phyloP scores from a whole-genome alignment of 2,329 filamentous ascomycete species.

The Fonsecaea multimorphosa region DNA sequence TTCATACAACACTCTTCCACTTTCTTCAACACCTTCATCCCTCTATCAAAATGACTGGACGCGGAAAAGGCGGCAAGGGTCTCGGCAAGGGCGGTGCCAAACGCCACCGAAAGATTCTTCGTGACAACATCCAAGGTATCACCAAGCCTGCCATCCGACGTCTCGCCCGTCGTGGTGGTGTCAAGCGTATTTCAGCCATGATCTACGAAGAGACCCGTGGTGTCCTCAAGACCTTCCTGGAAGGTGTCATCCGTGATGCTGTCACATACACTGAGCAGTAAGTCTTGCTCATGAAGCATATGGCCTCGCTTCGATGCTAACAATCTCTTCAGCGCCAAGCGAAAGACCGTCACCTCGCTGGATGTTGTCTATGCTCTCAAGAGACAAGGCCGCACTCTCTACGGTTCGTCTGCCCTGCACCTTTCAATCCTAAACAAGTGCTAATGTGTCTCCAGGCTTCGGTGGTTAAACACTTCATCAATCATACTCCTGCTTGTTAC shows the following conservation, averaged over 20 bases:
- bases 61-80: constrained; percentile 94
- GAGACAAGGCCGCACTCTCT: constrained; percentile 73
- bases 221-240: constrained; percentile 81
- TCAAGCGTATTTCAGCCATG: constrained; percentile 99
- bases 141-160: constrained; percentile 98
- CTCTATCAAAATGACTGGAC: constrained; percentile 64
- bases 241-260: constrained; percentile 78
- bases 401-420: constrained; percentile 62
- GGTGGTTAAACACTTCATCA: constrained; percentile 68
- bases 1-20: constrained; percentile 23
- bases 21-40: constrained; percentile 40
- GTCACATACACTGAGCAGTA: constrained; percentile 80
- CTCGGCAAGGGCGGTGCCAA: constrained; percentile 98
- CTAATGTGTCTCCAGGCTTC: constrained; percentile 49
- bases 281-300: constrained; percentile 41
- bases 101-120: constrained; percentile 97
- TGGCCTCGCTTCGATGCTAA: constrained; percentile 68
- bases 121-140: constrained; percentile 99
- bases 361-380: constrained; percentile 69
- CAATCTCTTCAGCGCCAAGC: constrained; percentile 72
- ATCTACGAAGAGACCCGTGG: constrained; percentile 84
- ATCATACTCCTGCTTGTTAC: constrained; percentile 19
- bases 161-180: constrained; percentile 98
- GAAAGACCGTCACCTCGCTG: constrained; percentile 60
- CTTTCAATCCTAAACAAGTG: neutral